phyloP scores from a whole-genome alignment of 371 early-diverging fungal species.

The Rhizopus arrhizus region DNA sequence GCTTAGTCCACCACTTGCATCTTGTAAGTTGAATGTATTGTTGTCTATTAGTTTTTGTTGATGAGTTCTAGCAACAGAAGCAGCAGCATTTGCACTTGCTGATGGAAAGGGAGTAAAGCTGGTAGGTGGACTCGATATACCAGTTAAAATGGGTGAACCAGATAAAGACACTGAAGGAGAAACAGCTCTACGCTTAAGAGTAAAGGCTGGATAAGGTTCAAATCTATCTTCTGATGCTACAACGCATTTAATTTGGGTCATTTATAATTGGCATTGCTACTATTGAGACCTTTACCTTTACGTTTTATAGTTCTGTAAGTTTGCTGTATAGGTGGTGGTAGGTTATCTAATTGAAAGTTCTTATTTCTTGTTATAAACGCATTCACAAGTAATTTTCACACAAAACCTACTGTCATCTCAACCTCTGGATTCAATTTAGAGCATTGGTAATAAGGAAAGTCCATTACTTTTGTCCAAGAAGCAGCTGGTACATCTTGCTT shows the following conservation, averaged over 20 bases:
- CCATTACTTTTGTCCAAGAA: conserved; percentile 42
- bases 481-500: conserved; percentile 36
- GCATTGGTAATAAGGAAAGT: conserved; percentile 37
- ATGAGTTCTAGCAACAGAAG: conserved; percentile 34
- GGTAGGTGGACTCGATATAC: conserved; percentile 41
- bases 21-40: conserved; percentile 41
- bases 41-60: conserved; percentile 30
- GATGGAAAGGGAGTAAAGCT: conserved; percentile 26
- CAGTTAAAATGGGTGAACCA: conserved; percentile 46
- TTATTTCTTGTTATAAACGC: conserved; percentile 11
- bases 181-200: conserved; percentile 47
- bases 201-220: conserved; percentile 37
- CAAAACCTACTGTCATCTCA: conserved; percentile 44
- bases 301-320: conserved; percentile 39
- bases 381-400: not conserved
- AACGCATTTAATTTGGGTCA: too few relatives aligned
- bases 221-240: conserved; percentile 45
- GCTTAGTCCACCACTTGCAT: conserved; percentile 50
- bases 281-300: conserved; percentile 35
- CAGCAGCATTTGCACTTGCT: conserved; percentile 22
- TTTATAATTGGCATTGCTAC: too few relatives aligned
- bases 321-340: conserved; percentile 36
- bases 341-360: conserved; percentile 47
- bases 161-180: conserved; percentile 48
- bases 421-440: conserved; percentile 51